These are phyloP conservation scores for Hypericum perforatum DNA, from an alignment of 345 rosid species.

Conservation along the genomic window DNA sequence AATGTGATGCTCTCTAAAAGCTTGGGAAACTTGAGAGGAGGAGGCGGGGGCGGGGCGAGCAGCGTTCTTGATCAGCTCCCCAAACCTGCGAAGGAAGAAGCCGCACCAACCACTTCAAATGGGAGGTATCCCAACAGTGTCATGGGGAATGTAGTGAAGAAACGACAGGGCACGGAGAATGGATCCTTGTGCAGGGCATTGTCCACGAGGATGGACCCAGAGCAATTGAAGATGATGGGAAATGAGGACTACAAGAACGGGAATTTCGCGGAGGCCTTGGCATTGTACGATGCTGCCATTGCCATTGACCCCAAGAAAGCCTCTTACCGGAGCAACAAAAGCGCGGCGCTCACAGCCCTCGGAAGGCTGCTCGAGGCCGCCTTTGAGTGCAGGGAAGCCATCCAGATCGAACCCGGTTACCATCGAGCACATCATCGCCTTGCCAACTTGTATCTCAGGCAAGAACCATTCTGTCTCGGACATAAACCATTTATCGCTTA, in stretches of 20 bases:
- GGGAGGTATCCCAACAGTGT: constrained; percentile 31
- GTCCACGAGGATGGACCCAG: constrained; percentile 93
- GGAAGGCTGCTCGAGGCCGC: constrained; percentile 82
- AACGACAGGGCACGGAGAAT: constrained; percentile 15
- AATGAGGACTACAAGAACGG: constrained; percentile 97
- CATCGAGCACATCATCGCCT: constrained; percentile 92
- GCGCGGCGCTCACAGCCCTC: constrained; percentile 79
- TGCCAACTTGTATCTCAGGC: constrained; percentile 79
- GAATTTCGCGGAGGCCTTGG: constrained; percentile 74
- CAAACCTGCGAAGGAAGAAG: constrained; percentile 16
- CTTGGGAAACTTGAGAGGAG: constrained; percentile 67
- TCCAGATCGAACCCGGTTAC: constrained; percentile 71
- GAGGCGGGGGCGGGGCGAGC: constrained; percentile 16
- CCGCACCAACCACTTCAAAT: neutral
- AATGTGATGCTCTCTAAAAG: constrained; percentile 66
- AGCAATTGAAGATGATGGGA: constrained; percentile 84
- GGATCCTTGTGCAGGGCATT: constrained; percentile 71
- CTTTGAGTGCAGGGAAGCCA: constrained; percentile 87
- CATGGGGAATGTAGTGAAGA: constrained; percentile 48
- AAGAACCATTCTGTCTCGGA: neutral
- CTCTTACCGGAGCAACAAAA: constrained; percentile 82
- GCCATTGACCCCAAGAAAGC: constrained; percentile 79
- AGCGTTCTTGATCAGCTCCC: constrained; percentile 19
- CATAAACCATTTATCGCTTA: no score
- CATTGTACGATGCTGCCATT: constrained; percentile 90